Base-by-base conservation (phyloP, 306 rosid genomes). In the Carpinus fangiana region DNA sequence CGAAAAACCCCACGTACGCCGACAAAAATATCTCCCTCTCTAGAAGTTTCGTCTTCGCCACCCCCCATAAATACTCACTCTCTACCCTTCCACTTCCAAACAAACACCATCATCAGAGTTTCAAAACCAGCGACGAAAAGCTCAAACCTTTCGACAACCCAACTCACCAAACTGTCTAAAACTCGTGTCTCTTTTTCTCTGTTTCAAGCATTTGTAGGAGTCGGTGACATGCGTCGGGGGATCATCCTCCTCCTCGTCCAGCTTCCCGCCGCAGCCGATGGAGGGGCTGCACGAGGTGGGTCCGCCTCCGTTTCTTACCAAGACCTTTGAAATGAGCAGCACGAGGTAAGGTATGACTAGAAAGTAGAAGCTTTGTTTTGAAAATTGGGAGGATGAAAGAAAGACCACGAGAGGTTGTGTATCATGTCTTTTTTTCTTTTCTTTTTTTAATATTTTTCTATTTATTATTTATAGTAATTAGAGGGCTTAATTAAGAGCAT, bases 291-390 rank as follows among this genome's bases (percentile, higher is more conserved):
- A 93, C 86, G 98, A 93, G 2, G 67, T 86, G 66, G 98, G 92
- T 26, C 96, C 99, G 3, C 98, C 99, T 64, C 99, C 99, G 3
- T 96, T 96, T 81, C 93, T 96, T 18, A 84, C 89, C 0, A 96
- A 96, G 84, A 96, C 96, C 1, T 96, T 87, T 28, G 99, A 96
- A 7, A 94, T 93, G 76, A 98, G 26, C 26, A 0, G 26, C 26
- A 23, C 26, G 26, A 23, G 26, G 26, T 23, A 23, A 23, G 26
- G 26, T 23, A 23, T 23, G 26, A 23, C 26, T 23, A 23, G 26
- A 23, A 23, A 23, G 0, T 23, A 23, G 26, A 23, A 23, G 26
- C 26, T 23, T 23, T 23, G 26, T 23, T 23, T 23, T 23, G 26
- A 23, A 23, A 23, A 23, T 23, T 23, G 26, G 26, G 26, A 23